phyloP scores from a whole-genome alignment of 73 alveolate species.

The Paramecium biaurelia region DNA sequence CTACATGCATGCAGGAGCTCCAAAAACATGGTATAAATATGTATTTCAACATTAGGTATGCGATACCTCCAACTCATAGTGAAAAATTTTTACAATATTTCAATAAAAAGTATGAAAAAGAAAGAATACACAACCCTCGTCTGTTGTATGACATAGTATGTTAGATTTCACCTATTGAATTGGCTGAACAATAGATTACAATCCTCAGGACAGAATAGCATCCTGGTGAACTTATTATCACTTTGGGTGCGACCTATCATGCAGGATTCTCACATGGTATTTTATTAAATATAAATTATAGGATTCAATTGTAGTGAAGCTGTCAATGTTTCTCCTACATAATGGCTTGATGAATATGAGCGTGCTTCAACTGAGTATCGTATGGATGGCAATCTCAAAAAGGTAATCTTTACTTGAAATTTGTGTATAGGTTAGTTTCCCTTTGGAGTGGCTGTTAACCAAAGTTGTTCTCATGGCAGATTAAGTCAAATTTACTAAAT shows the following conservation, averaged over 20 bases:
- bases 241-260: conserved; percentile 80
- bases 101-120: conserved; percentile 64
- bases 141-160: conserved; percentile 72
- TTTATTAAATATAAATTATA: not conserved
- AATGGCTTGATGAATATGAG: conserved; percentile 72
- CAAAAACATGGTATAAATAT: conserved; percentile 75
- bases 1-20: conserved; percentile 82
- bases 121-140: conserved; percentile 74
- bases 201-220: conserved; percentile 73
- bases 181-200: conserved; percentile 60
- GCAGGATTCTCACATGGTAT: conserved; percentile 79
- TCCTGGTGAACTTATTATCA: conserved; percentile 82
- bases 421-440: not conserved
- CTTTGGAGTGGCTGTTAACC: not conserved
- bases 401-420: not conserved
- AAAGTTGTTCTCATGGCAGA: not conserved
- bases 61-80: conserved; percentile 69
- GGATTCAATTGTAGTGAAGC: conserved; percentile 84
- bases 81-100: conserved; percentile 72
- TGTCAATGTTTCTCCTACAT: conserved; percentile 71
- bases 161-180: conserved; percentile 73
- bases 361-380: conserved; percentile 38
- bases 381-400: conserved; percentile 25
- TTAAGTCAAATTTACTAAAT: not conserved
- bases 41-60: conserved; percentile 52